These are phyloP conservation scores for Betula pendula DNA, from an alignment of 306 rosid species.

Conservation along the genomic window DNA sequence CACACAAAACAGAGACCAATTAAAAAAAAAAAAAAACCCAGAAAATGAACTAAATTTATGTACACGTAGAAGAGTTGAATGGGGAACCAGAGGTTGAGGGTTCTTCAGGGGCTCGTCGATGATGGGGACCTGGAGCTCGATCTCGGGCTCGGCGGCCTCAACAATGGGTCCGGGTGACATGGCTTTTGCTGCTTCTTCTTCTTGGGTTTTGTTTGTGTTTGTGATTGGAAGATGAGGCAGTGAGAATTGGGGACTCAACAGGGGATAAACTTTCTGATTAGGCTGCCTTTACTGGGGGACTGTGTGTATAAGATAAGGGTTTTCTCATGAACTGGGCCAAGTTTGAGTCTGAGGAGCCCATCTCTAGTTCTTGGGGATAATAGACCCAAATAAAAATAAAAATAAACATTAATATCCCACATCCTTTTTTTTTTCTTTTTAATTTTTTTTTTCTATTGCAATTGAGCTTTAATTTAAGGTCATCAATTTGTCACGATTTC, in stretches of 20 bases:
- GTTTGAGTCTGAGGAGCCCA: not conserved
- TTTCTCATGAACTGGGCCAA: constrained; percentile 1
- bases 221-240: not conserved
- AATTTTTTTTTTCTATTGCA: too few species aligned
- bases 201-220: not conserved
- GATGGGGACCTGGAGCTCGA: constrained; percentile 31
- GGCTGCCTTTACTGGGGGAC: not conserved
- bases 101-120: constrained; percentile 45
- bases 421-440: too few species aligned
- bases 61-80: not conserved
- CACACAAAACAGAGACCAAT: not conserved
- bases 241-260: not conserved
- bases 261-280: not conserved
- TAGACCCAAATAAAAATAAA: not conserved
- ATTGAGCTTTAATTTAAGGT: too few species aligned
- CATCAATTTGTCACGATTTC: too few species aligned
- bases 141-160: constrained; percentile 40
- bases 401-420: not conserved
- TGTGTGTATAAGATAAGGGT: not conserved
- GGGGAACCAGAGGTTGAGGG: constrained; percentile 42
- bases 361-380: not conserved
- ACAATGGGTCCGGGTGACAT: constrained; percentile 82
- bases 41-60: not conserved
- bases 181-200: not conserved
- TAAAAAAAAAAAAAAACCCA: not conserved